Percentiles rank a stretch among this genome's conserved stretches.
These are phyloP conservation scores for Arctium minus DNA, from an alignment of 129 eudicot genomes.

Conservation along the genomic window DNA sequence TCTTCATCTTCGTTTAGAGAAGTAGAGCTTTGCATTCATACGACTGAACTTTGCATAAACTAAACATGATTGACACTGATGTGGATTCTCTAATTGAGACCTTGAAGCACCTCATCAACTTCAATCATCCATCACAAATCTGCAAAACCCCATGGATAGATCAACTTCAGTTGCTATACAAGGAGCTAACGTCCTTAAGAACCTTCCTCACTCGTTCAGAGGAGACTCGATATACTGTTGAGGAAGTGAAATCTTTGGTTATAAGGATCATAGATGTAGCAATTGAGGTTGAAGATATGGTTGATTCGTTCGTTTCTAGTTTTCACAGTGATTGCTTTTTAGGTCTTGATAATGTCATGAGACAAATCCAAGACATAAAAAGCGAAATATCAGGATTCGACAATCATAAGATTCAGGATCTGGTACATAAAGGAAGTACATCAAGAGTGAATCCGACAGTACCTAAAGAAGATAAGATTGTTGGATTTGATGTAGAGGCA, in stretches of 20 bases:
- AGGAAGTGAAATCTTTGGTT: slow-evolving; percentile 11
- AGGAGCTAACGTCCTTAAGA: not conserved
- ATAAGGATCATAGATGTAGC: slow-evolving; percentile 6
- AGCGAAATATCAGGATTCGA: not conserved
- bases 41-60: not conserved
- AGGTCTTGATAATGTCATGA: not conserved
- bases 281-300: not conserved
- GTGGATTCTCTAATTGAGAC: slow-evolving; percentile 9
- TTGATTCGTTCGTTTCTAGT: not conserved
- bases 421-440: not conserved
- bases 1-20: not conserved
- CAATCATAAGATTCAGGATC: not conserved
- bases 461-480: slow-evolving; percentile 9
- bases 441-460: not conserved
- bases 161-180: not conserved
- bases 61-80: slow-evolving; percentile 14
- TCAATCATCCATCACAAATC: not conserved
- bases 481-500: slow-evolving; percentile 29
- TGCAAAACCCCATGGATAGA: slow-evolving; percentile 1
- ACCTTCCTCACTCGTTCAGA: slow-evolving; percentile 6
- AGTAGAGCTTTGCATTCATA: not conserved
- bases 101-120: slow-evolving; percentile 9
- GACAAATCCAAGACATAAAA: not conserved
- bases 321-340: not conserved
- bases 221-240: not conserved